Conservation (phyloP, 2,329 filamentous ascomycete genomes). For the Amauroascus niger region DNA sequence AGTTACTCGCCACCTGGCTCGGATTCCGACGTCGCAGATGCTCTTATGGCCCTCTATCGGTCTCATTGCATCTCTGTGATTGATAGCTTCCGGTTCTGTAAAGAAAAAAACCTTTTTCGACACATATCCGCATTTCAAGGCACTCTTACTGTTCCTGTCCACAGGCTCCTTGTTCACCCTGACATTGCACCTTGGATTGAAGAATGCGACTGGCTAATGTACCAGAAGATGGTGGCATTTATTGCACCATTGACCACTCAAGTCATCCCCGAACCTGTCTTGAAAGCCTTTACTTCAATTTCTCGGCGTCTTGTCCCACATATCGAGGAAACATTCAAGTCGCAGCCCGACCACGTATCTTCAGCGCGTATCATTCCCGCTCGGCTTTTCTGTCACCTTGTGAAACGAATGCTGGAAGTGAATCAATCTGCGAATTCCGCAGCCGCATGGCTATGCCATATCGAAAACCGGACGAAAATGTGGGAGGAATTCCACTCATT, state of each 20-base stretch:
- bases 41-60: conserved; percentile 76
- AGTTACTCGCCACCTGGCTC: conserved; percentile 70
- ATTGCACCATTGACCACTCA: conserved; percentile 81
- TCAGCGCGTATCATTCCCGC: conserved; percentile 81
- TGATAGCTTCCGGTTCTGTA: conserved; percentile 91
- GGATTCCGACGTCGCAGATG: conserved; percentile 76
- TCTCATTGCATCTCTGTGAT: conserved; percentile 93
- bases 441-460: conserved; percentile 81
- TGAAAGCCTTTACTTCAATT: conserved; percentile 79
- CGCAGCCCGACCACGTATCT: conserved; percentile 75
- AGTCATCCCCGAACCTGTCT: conserved; percentile 76
- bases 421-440: conserved; percentile 91
- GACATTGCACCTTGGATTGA: conserved; percentile 85
- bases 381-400: conserved; percentile 72
- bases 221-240: conserved; percentile 93
- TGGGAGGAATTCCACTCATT: conserved; percentile 64
- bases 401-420: conserved; percentile 80
- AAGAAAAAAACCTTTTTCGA: conserved; percentile 92
- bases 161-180: conserved; percentile 77
- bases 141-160: conserved; percentile 90
- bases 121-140: conserved; percentile 92
- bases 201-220: conserved; percentile 89
- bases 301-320: conserved; percentile 71
- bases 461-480: conserved; percentile 88
- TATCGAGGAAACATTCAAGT: conserved; percentile 73